Conservation (phyloP, 352 stramenopile genomes). For the Phytophthora pseudosyringae region DNA sequence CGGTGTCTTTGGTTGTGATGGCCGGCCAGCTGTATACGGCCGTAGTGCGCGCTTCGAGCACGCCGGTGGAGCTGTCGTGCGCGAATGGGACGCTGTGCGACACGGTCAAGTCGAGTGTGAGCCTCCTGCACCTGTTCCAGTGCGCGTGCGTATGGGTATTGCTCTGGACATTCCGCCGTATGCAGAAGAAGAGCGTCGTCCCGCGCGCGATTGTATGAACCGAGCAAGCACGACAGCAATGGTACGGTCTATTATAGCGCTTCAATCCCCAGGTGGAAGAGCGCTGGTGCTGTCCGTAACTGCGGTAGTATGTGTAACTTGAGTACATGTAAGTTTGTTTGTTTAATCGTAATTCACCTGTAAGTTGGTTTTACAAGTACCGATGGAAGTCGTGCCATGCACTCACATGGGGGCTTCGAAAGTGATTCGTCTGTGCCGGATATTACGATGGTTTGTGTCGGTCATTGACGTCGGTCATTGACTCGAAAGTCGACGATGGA, state of each 20-base stretch:
- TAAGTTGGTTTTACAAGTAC: not conserved
- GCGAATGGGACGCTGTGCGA: constrained; percentile 61
- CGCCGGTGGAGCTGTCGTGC: constrained; percentile 51
- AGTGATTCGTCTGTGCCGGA: not conserved
- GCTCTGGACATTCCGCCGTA: constrained; percentile 39
- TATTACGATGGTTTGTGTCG: too few species aligned
- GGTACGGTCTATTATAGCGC: not conserved
- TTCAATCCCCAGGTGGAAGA: not conserved
- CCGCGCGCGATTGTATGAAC: constrained; percentile 28
- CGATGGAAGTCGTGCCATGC: too few species aligned
- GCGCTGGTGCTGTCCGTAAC: not conserved
- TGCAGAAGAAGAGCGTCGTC: constrained; percentile 26
- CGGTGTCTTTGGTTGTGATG: constrained; percentile 45
- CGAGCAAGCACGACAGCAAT: not conserved
- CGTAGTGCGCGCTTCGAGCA: constrained; percentile 20
- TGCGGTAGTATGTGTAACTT: too few species aligned
- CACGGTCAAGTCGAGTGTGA: constrained; percentile 38
- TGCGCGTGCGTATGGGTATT: constrained; percentile 39
- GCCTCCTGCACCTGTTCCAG: constrained; percentile 45
- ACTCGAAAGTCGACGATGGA: constrained; percentile 4
- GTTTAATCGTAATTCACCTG: too few species aligned
- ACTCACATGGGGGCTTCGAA: too few species aligned
- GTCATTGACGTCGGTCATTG: not conserved
- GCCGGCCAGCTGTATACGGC: constrained; percentile 45
- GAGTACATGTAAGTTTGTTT: too few species aligned